Conservation (phyloP, 495 filamentous ascomycete species). For the Penicillium manginii region DNA sequence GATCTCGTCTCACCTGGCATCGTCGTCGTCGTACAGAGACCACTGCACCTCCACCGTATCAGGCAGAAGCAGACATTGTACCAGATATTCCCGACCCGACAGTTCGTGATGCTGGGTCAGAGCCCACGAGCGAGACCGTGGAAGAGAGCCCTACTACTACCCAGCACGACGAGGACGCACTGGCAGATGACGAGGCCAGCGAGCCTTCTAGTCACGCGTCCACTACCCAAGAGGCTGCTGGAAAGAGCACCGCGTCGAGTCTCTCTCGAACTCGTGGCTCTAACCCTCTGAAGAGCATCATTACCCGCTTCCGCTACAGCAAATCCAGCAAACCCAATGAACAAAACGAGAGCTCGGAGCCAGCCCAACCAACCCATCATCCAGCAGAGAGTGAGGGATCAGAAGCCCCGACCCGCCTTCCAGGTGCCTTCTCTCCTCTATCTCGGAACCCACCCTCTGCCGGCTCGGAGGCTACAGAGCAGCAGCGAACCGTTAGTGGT, state of each 20-base stretch:
- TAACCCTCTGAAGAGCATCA: constrained; percentile 17
- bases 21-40: constrained; percentile 12
- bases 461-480: constrained; percentile 1
- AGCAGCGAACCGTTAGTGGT: constrained; percentile 33
- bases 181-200: not conserved
- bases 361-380: not conserved
- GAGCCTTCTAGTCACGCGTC: not conserved
- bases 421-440: not conserved
- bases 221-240: not conserved
- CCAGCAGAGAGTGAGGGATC: not conserved
- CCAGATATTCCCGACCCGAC: no score
- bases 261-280: constrained; percentile 15
- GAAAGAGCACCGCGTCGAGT: not conserved
- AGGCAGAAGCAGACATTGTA: not conserved
- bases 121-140: not conserved
- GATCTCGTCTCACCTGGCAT: constrained; percentile 14
- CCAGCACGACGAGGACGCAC: not conserved
- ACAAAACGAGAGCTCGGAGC: constrained; percentile 7
- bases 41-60: constrained; percentile 1
- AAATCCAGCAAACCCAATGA: constrained; percentile 16
- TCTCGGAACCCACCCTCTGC: constrained; percentile 1
- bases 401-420: constrained; percentile 6
- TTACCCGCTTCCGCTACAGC: constrained; percentile 15
- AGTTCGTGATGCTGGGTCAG: not conserved
- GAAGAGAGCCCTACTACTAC: not conserved